These are phyloP conservation scores for Xylaria hypoxylon DNA, from an alignment of 2,329 filamentous ascomycete genomes.

Conservation along the genomic window DNA sequence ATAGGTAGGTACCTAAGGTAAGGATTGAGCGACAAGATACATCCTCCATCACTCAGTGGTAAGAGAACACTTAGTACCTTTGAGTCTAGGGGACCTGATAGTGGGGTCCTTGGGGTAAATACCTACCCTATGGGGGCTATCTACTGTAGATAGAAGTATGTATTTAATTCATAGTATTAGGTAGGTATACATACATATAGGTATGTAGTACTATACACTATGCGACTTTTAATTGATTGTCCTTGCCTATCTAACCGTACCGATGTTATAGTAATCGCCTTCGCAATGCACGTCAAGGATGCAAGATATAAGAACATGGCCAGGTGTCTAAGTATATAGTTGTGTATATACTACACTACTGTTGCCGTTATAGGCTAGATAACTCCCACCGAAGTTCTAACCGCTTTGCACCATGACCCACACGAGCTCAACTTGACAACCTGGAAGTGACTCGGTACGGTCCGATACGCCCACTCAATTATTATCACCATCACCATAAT, in stretches of 20 bases:
- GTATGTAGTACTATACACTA: too few species aligned
- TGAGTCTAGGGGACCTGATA: constrained; percentile 6
- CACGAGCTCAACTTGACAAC: constrained; percentile 27
- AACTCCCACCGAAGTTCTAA: constrained; percentile 14
- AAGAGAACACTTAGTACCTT: neutral
- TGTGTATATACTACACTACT: neutral
- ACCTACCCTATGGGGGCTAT: constrained; percentile 17
- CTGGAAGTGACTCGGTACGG: constrained; percentile 31
- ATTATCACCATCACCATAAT: neutral
- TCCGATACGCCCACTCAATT: constrained; percentile 19
- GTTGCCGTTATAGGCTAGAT: neutral
- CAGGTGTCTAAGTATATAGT: neutral
- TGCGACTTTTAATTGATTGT: neutral
- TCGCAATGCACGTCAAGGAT: too few species aligned
- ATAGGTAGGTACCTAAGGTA: too few species aligned
- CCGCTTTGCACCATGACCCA: constrained; percentile 28
- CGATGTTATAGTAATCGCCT: neutral
- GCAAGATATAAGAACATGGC: neutral
- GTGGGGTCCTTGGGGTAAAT: constrained; percentile 19
- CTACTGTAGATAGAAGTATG: too few species aligned
- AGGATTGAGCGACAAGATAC: too few species aligned
- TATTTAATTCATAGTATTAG: too few species aligned
- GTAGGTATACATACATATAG: too few species aligned
- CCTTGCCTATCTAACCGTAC: neutral
- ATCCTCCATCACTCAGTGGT: too few species aligned